Percentiles rank a stretch among this genome's conserved stretches.
phyloP scores from a whole-genome alignment of 352 stramenopile genomes.

The Phytophthora colocasiae region DNA sequence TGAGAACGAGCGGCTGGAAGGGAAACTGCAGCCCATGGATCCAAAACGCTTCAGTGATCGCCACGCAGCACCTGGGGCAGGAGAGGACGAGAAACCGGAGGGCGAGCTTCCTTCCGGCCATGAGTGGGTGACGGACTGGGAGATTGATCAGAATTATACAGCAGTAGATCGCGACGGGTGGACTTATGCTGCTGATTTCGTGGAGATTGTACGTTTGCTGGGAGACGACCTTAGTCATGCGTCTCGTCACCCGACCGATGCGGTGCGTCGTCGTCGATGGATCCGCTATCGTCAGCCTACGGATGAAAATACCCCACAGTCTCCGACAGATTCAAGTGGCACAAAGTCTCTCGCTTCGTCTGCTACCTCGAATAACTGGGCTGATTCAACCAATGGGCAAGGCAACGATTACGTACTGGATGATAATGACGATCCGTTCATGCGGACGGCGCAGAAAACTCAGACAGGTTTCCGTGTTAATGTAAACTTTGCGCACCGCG shows the following conservation, averaged over 20 bases:
- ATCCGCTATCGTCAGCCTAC: slow-evolving; percentile 74
- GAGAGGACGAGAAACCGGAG: slow-evolving; percentile 74
- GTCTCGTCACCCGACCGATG: slow-evolving; percentile 80
- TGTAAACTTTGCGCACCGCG: slow-evolving; percentile 84
- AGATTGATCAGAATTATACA: slow-evolving; percentile 85
- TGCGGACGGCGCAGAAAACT: slow-evolving; percentile 85
- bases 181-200: slow-evolving; percentile 87
- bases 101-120: slow-evolving; percentile 69
- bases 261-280: slow-evolving; percentile 80
- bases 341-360: slow-evolving; percentile 51
- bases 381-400: slow-evolving; percentile 44
- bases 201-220: slow-evolving; percentile 75
- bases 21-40: slow-evolving; percentile 71
- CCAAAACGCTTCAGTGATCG: slow-evolving; percentile 80
- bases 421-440: slow-evolving; percentile 87
- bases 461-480: slow-evolving; percentile 88
- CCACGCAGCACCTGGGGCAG: slow-evolving; percentile 54
- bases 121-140: slow-evolving; percentile 86
- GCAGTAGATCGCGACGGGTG: slow-evolving; percentile 83
- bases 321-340: slow-evolving; percentile 55
- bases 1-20: slow-evolving; percentile 87
- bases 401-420: slow-evolving; percentile 50
- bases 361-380: slow-evolving; percentile 58
- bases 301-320: slow-evolving; percentile 53
- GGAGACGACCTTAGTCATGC: slow-evolving; percentile 86